Conservation (phyloP, 768 basidiomycete genomes). For the Rhodotorula diobovata region DNA sequence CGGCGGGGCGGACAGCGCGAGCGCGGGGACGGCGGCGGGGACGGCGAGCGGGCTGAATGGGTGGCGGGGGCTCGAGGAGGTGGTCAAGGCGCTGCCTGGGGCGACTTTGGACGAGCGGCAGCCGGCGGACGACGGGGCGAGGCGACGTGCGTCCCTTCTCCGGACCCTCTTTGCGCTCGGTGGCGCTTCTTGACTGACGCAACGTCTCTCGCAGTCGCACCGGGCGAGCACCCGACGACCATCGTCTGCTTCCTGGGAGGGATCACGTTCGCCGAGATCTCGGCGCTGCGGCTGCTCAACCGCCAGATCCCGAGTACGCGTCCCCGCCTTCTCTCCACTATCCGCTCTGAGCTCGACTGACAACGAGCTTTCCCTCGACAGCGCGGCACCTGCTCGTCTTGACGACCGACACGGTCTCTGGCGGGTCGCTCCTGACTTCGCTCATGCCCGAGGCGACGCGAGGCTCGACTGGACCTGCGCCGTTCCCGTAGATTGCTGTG, state of each 20-base stretch:
- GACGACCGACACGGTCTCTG: constrained; percentile 85
- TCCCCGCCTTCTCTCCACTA: not conserved
- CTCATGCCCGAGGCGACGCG: constrained; percentile 24
- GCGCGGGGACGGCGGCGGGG: constrained; percentile 53
- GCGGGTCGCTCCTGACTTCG: constrained; percentile 48
- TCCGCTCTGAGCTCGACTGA: not conserved
- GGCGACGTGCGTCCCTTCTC: not conserved
- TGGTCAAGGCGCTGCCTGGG: constrained; percentile 73
- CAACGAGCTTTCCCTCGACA: constrained; percentile 44
- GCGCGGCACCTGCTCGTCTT: constrained; percentile 83
- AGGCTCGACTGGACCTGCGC: not conserved
- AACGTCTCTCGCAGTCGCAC: constrained; percentile 36
- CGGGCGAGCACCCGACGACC: constrained; percentile 69
- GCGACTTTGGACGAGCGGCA: constrained; percentile 71
- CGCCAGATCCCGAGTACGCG: constrained; percentile 24
- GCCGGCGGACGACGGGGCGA: constrained; percentile 30
- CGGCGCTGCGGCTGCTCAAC: constrained; percentile 62
- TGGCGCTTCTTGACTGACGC: no score
- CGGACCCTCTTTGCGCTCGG: not conserved
- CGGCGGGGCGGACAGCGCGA: not conserved
- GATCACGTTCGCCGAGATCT: constrained; percentile 94
- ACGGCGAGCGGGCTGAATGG: constrained; percentile 67
- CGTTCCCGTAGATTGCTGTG: not conserved
- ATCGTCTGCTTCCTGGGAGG: constrained; percentile 96
- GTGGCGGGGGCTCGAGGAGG: constrained; percentile 97